Percentiles rank a stretch among this genome's conserved stretches.
phyloP scores from a whole-genome alignment of 2,329 filamentous ascomycete genomes.

The Paecilomyces sp. region DNA sequence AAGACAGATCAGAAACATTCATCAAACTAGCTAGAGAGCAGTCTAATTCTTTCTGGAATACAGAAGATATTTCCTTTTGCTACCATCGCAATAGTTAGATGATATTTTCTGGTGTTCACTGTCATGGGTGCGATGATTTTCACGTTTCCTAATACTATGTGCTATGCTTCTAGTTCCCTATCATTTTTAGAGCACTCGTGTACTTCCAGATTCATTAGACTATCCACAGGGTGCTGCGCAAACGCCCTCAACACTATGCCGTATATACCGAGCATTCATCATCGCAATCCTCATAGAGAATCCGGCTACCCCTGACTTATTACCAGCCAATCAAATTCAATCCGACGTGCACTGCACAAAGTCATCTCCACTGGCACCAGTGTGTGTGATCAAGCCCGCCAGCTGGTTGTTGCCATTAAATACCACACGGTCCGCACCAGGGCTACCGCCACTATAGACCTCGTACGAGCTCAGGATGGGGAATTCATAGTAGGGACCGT shows the following conservation, averaged over 20 bases:
- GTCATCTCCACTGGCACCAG: constrained; percentile 59
- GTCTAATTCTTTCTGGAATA: too few relatives aligned
- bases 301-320: background rate
- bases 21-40: background rate
- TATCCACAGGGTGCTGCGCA: too few relatives aligned
- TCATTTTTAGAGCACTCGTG: too few relatives aligned
- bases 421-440: constrained; percentile 60
- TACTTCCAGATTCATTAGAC: too few relatives aligned
- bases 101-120: too few relatives aligned
- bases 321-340: background rate
- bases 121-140: too few relatives aligned
- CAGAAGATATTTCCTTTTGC: too few relatives aligned
- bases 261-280: background rate
- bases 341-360: constrained; percentile 58
- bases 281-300: background rate
- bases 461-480: constrained; percentile 45
- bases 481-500: constrained; percentile 58
- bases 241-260: background rate
- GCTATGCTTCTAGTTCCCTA: too few relatives aligned
- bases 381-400: constrained; percentile 63
- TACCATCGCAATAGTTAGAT: too few relatives aligned
- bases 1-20: background rate
- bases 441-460: constrained; percentile 53
- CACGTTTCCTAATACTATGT: too few relatives aligned
- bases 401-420: constrained; percentile 52